phyloP scores from a whole-genome alignment of 1,139 yeast genomes.

The Pneumocystis wakefieldiae region DNA sequence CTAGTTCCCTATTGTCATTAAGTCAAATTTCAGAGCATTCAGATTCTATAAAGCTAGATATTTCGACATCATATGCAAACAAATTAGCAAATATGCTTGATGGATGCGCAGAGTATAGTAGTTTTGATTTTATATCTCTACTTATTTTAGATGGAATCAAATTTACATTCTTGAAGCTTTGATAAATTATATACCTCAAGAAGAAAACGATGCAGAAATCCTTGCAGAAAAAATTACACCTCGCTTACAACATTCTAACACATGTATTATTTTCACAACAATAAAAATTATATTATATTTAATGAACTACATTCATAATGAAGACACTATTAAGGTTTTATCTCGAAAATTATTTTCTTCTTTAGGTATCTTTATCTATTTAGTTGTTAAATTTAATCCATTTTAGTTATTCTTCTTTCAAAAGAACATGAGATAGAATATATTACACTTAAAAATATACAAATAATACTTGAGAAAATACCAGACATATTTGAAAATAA shows the following conservation, averaged over 20 bases:
- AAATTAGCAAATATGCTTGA: constrained; percentile 36
- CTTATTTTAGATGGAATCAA: constrained; percentile 47
- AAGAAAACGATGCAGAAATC: constrained; percentile 46
- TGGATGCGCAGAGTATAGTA: constrained; percentile 39
- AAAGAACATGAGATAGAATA: constrained; percentile 79
- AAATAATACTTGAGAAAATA: constrained; percentile 53
- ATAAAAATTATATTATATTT: constrained; percentile 58
- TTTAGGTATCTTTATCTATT: neutral
- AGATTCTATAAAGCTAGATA: constrained; percentile 35
- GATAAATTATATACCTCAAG: constrained; percentile 57
- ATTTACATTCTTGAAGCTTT: constrained; percentile 53
- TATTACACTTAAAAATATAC: constrained; percentile 65
- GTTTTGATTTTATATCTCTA: neutral
- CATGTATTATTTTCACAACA: constrained; percentile 68
- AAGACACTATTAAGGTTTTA: neutral
- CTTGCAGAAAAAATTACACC: constrained; percentile 60
- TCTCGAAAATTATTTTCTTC: neutral
- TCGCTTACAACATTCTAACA: constrained; percentile 62
- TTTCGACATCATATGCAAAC: constrained; percentile 43
- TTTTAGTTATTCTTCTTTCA: constrained; percentile 48
- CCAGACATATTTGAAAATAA: constrained; percentile 46
- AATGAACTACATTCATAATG: constrained; percentile 42
- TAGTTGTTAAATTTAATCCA: neutral
- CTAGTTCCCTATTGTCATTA: constrained; percentile 60
- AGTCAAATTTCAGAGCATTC: constrained; percentile 48